Conservation (phyloP, 1,284 basidiomycete species). For the Fereydounia khargensis region DNA sequence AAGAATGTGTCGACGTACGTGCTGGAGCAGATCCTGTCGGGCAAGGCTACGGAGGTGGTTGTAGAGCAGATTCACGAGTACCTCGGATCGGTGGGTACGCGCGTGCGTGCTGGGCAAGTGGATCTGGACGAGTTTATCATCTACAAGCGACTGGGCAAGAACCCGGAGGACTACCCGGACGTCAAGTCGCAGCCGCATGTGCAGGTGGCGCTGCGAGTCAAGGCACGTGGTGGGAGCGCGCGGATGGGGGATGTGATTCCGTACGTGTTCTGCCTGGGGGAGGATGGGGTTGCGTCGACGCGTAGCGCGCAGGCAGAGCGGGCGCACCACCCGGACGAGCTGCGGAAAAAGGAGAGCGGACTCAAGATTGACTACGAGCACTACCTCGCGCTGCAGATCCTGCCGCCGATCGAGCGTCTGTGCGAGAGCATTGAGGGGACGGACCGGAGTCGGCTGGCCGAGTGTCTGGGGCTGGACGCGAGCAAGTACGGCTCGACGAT, state of each 20-base stretch:
- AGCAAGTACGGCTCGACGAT: slow-evolving; percentile 64
- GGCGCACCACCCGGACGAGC: slow-evolving; percentile 90
- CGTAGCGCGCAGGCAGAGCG: slow-evolving; percentile 83
- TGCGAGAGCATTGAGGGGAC: slow-evolving; percentile 97
- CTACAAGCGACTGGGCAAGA: slow-evolving; percentile 59
- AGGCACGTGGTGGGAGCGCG: slow-evolving; percentile 75
- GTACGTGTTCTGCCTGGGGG: slow-evolving; percentile 85
- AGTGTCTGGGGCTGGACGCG: slow-evolving; percentile 91
- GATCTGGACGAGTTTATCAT: slow-evolving; percentile 91
- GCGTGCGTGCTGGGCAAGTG: slow-evolving; percentile 73
- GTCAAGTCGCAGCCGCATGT: slow-evolving; percentile 93
- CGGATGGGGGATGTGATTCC: slow-evolving; percentile 89
- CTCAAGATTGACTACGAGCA: slow-evolving; percentile 67
- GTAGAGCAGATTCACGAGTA: slow-evolving; percentile 93
- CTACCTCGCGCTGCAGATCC: slow-evolving; percentile 85
- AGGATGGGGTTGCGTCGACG: slow-evolving; percentile 68
- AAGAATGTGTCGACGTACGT: slow-evolving; percentile 72
- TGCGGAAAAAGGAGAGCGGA: slow-evolving; percentile 63
- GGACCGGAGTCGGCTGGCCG: slow-evolving; percentile 82
- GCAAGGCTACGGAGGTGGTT: slow-evolving; percentile 83
- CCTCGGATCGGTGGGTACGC: slow-evolving; percentile 70
- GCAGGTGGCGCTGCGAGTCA: slow-evolving; percentile 90
- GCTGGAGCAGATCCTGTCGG: slow-evolving; percentile 85
- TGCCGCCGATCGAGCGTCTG: slow-evolving; percentile 90
- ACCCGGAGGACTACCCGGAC: slow-evolving; percentile 77